Base-by-base conservation (phyloP, 2,329 filamentous ascomycete genomes). In the Talaromyces islandicus region DNA sequence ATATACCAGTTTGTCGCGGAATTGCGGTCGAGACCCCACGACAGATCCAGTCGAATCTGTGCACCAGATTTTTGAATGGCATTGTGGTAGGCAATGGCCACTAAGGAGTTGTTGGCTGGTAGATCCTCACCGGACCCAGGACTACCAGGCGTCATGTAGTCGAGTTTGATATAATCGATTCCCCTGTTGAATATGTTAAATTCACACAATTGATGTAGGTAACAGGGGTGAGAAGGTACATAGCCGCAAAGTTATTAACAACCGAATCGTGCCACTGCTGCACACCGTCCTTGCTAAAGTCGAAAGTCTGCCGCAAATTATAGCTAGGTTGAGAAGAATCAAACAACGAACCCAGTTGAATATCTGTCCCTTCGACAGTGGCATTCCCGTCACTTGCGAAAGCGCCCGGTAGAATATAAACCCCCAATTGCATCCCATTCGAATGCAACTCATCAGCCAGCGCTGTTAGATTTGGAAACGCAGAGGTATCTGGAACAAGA, bases 251-350 rank as follows among this genome's bases (percentile, higher is more conserved):
- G 17, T 46, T 64, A 2, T 67, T 54, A 11, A 71, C 64, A 29
- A 70, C 63, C 7, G 68, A 68, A 50, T 70, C 60, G 41, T 69
- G 67, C 65, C 65, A 71, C 52, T 66, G 54, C 53, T 71, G 69
- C 21, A 66, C 65, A 12, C 63, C 66, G 3, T 65, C 57, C 19
- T 68, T 66, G 14, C 57, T 60, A 55, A 66, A 71, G 48, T 71
- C 63, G 11, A 66, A 68, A 4, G 43, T 46, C 21, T 46, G 43
- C 14, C 43, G 19, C 21, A 46, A 46, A 30, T 71, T 63, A 41
- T 67, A 70, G 21, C 30, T 32, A 14, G 43, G 17, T 27, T 48
- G 48, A 14, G 25, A 38, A 17, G 57, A 62, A 17, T 63, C 61
- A 41, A 61, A 61, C 14, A 64, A 56, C 50, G 68, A 63, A 12